Base-by-base conservation (phyloP, 1,139 yeast genomes). In the Insectozyma bohioensis region DNA sequence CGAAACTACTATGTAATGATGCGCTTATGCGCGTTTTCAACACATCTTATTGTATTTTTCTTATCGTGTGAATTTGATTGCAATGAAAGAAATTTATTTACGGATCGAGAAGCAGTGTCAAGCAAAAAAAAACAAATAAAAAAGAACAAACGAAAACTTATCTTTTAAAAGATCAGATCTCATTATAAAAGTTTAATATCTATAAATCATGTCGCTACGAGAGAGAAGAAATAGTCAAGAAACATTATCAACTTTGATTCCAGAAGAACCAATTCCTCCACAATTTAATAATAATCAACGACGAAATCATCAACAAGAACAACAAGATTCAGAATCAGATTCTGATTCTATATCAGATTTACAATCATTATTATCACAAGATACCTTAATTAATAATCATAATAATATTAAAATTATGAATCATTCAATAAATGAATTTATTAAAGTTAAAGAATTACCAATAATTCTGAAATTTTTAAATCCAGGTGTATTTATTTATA, bases 381-480 rank as follows among this genome's bases (percentile, higher is more conserved):
- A 61, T 21, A 65, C 72, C 0, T 39, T 61, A 14, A 44, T 49
- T 13, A 54, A 52, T 14, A 41, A 45, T 4, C 43, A 41, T 13
- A 4, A 3, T 14, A 15, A 15, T 28, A 33, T 47, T 5, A 39
- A 39, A 19, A 42, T 65, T 4, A 60, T 66, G 39, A 51, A 52
- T 17, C 43, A 45, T 6, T 46, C 49, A 1, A 34, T 54, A 4
- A 35, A 49, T 13, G 34, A 42, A 3, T 64, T 50, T 39, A 45
- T 43, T 4, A 33, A 35, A 5, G 36, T 53, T 11, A 44, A 55
- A 29, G 54, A 52, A 24, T 45, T 60, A 15, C 67, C 67, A 5
- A 46, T 65, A 4, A 54, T 56, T 6, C 55, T 61, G 11, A 46
- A 54, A 5, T 47, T 52, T 29, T 46, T 63, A 24, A 61, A 56